Evolutionary conservation across 495 filamentous ascomycete species (phyloP).

Genomic region (Penicillium egyptiacum): DNA sequence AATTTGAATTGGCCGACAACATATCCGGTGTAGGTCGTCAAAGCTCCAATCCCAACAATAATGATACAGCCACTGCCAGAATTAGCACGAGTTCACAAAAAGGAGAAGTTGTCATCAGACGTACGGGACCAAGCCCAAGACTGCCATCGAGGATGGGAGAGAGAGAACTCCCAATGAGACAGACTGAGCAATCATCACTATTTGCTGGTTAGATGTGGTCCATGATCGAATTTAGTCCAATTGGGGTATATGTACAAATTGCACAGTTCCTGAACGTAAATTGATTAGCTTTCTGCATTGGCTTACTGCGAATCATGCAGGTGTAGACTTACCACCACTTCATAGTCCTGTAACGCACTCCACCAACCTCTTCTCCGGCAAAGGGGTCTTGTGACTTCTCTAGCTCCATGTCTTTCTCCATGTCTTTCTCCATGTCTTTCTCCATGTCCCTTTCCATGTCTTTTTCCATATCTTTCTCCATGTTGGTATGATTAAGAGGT

Average conservation of each 20-base stretch:
- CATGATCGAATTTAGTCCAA: not conserved
- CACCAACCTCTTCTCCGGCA: not conserved
- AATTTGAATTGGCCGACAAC: conserved; percentile 28
- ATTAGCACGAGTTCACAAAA: not conserved
- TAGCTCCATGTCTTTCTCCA: not conserved
- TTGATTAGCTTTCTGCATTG: not conserved
- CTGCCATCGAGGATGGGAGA: conserved; percentile 58
- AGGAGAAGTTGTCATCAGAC: not conserved
- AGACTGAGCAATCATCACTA: conserved; percentile 61
- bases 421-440: not conserved
- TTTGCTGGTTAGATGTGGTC: not conserved
- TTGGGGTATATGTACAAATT: not conserved
- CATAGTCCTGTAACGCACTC: conserved; percentile 6
- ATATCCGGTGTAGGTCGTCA: conserved; percentile 24
- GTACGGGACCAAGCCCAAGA: conserved; percentile 57
- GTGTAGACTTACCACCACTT: conserved; percentile 6
- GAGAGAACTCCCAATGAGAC: conserved; percentile 62
- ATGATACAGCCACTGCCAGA: conserved; percentile 1
- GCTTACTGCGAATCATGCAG: not conserved
- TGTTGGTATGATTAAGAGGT: not conserved
- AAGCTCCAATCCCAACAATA: not conserved
- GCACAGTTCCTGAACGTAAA: not conserved
- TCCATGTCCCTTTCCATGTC: not conserved
- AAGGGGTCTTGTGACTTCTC: conserved; percentile 2
- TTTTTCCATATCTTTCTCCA: not conserved